Conservation (phyloP, 345 rosid species). For the Garcia nutans region DNA sequence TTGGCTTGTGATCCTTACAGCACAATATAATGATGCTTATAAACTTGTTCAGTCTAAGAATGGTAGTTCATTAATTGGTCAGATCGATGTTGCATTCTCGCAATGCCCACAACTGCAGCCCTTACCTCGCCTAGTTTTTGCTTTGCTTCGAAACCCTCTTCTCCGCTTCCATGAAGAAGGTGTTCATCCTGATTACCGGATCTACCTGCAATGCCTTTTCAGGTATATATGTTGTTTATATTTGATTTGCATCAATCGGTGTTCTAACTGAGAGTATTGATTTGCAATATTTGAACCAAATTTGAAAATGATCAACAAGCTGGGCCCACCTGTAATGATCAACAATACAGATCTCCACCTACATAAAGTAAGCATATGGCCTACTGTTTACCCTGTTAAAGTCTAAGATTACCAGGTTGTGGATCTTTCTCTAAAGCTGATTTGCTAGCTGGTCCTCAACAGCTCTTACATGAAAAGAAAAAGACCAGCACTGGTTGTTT, state of each 20-base stretch:
- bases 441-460: too few species aligned
- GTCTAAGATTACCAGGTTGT: too few species aligned
- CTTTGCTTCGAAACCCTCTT: conserved; percentile 89
- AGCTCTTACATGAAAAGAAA: too few species aligned
- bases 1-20: conserved; percentile 91
- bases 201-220: conserved; percentile 95
- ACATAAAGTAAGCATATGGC: too few species aligned
- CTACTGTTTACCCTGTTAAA: too few species aligned
- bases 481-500: too few species aligned
- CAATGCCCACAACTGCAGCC: conserved; percentile 92
- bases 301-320: background rate
- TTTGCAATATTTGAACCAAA: too few species aligned
- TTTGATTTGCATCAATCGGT: background rate
- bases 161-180: conserved; percentile 97
- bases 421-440: too few species aligned
- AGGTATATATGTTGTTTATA: conserved; percentile 46
- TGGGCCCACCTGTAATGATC: too few species aligned
- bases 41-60: conserved; percentile 62
- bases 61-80: conserved; percentile 55
- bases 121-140: conserved; percentile 88
- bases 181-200: conserved; percentile 92
- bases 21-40: conserved; percentile 77
- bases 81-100: conserved; percentile 76
- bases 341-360: too few species aligned
- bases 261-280: too few species aligned